A percentile compares a stretch with the other conserved stretches of the same genome.
These are phyloP conservation scores for Trichoderma afroharzianum DNA, from an alignment of 2,329 filamentous ascomycete species.

Conservation along the genomic window DNA sequence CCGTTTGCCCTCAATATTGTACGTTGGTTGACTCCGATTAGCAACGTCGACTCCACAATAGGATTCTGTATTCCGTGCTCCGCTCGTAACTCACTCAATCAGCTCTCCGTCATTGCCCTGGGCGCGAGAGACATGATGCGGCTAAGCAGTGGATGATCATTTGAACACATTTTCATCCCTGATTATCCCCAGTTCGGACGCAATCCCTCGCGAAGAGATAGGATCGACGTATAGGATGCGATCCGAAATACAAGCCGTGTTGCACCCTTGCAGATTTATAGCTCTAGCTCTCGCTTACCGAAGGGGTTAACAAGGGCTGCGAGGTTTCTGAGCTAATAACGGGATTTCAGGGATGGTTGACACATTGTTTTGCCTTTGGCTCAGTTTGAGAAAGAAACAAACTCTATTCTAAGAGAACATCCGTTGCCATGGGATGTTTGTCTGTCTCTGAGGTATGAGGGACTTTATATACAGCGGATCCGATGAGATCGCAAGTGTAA, in stretches of 20 bases:
- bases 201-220: not conserved
- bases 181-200: not conserved
- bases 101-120: not conserved
- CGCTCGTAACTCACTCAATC: not conserved
- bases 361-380: not conserved
- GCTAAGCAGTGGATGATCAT: not conserved
- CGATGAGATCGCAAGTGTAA: not conserved
- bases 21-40: not conserved
- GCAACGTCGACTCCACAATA: not conserved
- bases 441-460: not conserved
- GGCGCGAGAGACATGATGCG: not conserved
- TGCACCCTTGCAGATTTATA: not conserved
- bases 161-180: not conserved
- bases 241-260: not conserved
- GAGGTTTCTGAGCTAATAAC: not conserved
- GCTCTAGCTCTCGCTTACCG: not conserved
- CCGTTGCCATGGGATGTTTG: not conserved
- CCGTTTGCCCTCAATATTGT: not conserved
- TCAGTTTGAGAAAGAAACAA: not conserved
- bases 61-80: not conserved
- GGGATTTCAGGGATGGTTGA: not conserved
- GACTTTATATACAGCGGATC: not conserved
- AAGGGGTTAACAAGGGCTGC: not conserved
- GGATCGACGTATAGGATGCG: slow-evolving; percentile 2
- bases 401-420: not conserved